These are phyloP conservation scores for Salvia hispanica DNA, from an alignment of 257 asterid genomes.

Conservation along the genomic window DNA sequence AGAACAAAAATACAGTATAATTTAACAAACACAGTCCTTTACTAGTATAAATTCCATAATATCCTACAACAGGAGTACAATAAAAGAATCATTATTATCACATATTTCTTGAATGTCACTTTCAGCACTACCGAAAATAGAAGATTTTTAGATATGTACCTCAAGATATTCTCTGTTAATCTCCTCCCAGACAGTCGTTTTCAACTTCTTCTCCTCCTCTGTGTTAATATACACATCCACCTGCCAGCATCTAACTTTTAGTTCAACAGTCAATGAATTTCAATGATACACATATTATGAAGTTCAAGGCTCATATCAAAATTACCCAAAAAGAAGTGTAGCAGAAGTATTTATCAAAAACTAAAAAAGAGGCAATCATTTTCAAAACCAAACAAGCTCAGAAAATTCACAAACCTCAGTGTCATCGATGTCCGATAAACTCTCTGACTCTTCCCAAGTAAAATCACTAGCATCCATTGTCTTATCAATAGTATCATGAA, in stretches of 20 bases:
- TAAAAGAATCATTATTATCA: not conserved
- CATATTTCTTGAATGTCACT: not conserved
- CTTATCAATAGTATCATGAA: slow-evolving; percentile 34
- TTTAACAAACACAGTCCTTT: slow-evolving; percentile 10
- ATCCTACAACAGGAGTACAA: no score
- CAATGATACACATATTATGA: not conserved
- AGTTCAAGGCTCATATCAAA: not conserved
- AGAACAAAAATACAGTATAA: not conserved
- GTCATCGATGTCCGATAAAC: slow-evolving; percentile 82
- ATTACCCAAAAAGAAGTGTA: not conserved
- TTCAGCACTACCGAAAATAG: not conserved
- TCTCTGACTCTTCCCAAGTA: slow-evolving; percentile 58
- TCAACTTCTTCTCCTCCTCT: slow-evolving; percentile 64
- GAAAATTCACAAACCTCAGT: slow-evolving; percentile 52
- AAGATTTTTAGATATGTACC: slow-evolving; percentile 35
- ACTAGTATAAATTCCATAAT: no score
- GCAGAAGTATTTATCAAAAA: not conserved
- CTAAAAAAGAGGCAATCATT: not conserved
- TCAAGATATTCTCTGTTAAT: slow-evolving; percentile 81
- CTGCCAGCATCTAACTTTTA: slow-evolving; percentile 47
- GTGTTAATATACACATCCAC: slow-evolving; percentile 64
- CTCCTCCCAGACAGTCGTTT: slow-evolving; percentile 79
- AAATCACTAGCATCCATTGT: slow-evolving; percentile 43
- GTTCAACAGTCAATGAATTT: slow-evolving; percentile 32
- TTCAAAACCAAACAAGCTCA: slow-evolving; percentile 5